Evolutionary conservation across 75 land plant species (phyloP).

Genomic region (Cupressus sempervirens): DNA sequence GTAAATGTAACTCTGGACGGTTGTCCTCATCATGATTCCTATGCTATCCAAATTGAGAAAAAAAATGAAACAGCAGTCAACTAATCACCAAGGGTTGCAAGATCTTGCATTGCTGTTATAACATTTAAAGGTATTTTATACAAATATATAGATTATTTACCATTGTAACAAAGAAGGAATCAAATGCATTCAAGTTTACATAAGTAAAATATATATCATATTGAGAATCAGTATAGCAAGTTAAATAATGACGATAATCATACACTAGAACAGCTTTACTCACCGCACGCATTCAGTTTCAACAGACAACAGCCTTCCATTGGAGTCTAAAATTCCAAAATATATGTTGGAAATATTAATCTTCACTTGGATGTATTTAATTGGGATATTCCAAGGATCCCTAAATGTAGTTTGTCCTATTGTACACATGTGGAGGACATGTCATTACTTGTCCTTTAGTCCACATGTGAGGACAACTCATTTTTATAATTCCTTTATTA

Average conservation of each 20-base stretch:
- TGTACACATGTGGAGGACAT: too few species aligned
- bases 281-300: neutral
- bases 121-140: neutral
- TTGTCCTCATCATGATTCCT: neutral
- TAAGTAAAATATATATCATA: neutral
- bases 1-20: neutral
- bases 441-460: too few species aligned
- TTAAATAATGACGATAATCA: neutral
- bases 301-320: neutral
- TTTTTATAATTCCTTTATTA: too few species aligned
- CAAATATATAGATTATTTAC: too few species aligned
- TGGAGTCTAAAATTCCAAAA: neutral
- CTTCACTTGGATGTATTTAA: too few species aligned
- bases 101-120: neutral
- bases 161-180: neutral
- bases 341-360: too few species aligned
- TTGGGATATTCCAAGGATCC: too few species aligned
- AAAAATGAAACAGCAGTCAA: neutral
- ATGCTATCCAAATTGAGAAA: neutral
- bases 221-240: neutral
- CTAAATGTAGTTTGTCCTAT: too few species aligned
- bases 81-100: neutral
- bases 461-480: too few species aligned
- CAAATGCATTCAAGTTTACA: neutral
- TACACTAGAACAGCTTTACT: neutral